Evolutionary conservation across 768 basidiomycete species (phyloP).

Genomic region (Gautieria morchelliformis): DNA sequence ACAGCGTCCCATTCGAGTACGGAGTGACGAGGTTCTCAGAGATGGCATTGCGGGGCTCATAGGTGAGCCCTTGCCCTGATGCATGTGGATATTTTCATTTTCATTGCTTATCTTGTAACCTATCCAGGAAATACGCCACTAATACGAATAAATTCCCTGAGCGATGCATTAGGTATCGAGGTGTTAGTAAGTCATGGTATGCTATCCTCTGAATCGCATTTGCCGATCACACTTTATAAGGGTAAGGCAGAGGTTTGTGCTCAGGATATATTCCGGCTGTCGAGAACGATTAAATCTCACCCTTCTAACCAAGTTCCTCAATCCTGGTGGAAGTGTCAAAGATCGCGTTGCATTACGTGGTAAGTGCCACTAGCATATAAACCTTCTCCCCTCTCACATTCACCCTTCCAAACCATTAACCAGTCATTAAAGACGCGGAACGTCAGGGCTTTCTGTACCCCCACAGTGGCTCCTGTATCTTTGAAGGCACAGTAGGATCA

Average conservation of each 20-base stretch:
- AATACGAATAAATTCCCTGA: constrained; percentile 83
- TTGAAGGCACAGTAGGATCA: constrained; percentile 94
- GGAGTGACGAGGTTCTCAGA: constrained; percentile 64
- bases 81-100: neutral
- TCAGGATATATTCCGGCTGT: neutral
- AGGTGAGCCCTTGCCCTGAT: constrained; percentile 39
- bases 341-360: constrained; percentile 93
- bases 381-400: neutral
- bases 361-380: constrained; percentile 25
- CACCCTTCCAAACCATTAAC: neutral
- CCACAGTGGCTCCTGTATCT: constrained; percentile 83
- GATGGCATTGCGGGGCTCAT: constrained; percentile 78
- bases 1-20: constrained; percentile 48
- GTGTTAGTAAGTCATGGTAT: constrained; percentile 44
- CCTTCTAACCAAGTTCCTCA: constrained; percentile 57
- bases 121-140: constrained; percentile 87
- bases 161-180: constrained; percentile 84
- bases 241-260: constrained; percentile 83
- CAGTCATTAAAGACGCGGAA: constrained; percentile 95
- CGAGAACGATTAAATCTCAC: neutral
- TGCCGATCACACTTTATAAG: constrained; percentile 14
- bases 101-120: neutral
- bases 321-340: constrained; percentile 96
- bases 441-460: constrained; percentile 71
- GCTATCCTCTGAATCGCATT: neutral